Evolutionary conservation across 495 filamentous ascomycete species (phyloP).

Genomic region (Xylaria scruposa): DNA sequence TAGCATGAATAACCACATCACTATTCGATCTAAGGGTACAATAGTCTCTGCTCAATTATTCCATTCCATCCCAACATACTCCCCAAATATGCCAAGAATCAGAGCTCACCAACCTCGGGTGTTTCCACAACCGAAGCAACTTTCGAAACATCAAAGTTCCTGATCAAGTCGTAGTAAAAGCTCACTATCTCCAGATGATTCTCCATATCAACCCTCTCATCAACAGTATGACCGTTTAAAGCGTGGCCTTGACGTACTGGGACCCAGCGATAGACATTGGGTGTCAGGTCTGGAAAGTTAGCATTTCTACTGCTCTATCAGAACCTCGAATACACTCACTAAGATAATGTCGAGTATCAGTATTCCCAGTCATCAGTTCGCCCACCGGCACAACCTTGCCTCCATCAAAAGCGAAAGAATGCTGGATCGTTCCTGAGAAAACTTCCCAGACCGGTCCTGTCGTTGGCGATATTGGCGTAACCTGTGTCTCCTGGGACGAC

Average conservation of each 20-base stretch:
- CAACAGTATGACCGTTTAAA: conserved; percentile 61
- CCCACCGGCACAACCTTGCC: conserved; percentile 66
- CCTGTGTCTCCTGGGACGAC: conserved; percentile 49
- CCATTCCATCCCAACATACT: background rate
- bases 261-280: conserved; percentile 64
- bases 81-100: background rate
- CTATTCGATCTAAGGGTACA: background rate
- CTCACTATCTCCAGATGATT: conserved; percentile 61
- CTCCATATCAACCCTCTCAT: conserved; percentile 62
- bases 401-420: conserved; percentile 59
- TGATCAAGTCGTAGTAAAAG: conserved; percentile 55
- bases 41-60: background rate
- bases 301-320: conserved; percentile 47
- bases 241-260: conserved; percentile 56
- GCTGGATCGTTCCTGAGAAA: conserved; percentile 66
- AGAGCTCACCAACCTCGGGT: conserved; percentile 34
- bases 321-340: conserved; percentile 48
- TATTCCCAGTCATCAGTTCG: conserved; percentile 74
- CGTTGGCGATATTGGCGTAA: conserved; percentile 66
- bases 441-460: conserved; percentile 51
- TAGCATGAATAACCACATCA: background rate
- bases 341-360: conserved; percentile 62
- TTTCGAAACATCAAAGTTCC: conserved; percentile 45
- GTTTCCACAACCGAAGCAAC: conserved; percentile 28
- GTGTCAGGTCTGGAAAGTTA: conserved; percentile 58